Evolutionary conservation across 192 early-diverging fungal species (phyloP).

Genomic region (Dispira parvispora): DNA sequence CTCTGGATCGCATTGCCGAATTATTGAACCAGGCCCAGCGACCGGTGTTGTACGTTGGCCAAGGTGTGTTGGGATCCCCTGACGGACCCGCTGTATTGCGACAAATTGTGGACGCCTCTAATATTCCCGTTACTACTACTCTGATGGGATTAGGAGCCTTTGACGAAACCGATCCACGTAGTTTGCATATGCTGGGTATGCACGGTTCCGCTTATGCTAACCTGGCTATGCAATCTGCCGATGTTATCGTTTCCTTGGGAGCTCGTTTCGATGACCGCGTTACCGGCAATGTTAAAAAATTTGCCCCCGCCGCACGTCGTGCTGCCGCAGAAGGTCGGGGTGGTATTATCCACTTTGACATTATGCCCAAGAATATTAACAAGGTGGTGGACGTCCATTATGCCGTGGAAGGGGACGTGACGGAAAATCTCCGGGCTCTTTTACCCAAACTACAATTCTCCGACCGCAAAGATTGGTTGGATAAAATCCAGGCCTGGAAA

Average conservation of each 20-base stretch:
- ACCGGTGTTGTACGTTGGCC: constrained; percentile 91
- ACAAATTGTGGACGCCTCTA: constrained; percentile 69
- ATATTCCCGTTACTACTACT: constrained; percentile 97
- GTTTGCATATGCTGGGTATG: constrained; percentile 98
- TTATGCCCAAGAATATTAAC: constrained; percentile 99
- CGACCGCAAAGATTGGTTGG: constrained; percentile 71
- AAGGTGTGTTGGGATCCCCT: constrained; percentile 68
- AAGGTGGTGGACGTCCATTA: constrained; percentile 85
- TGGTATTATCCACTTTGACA: constrained; percentile 98
- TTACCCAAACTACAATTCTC: constrained; percentile 58
- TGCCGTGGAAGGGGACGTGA: constrained; percentile 91
- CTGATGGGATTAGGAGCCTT: constrained; percentile 83
- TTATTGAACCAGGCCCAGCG: constrained; percentile 75
- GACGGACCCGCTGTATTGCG: constrained; percentile 68
- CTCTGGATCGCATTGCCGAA: constrained; percentile 56
- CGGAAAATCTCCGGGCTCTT: constrained; percentile 65
- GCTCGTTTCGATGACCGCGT: constrained; percentile 98
- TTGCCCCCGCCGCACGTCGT: constrained; percentile 83
- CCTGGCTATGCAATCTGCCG: constrained; percentile 92
- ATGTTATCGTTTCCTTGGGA: constrained; percentile 86
- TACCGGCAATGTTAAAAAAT: constrained; percentile 75
- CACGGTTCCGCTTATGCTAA: constrained; percentile 97
- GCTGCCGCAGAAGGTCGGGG: constrained; percentile 77
- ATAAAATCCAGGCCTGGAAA: constrained; percentile 74
- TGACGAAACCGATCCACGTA: constrained; percentile 77